Evolutionary conservation across 2,329 filamentous ascomycete genomes (phyloP).

Genomic region (Ophiostoma piceae): DNA sequence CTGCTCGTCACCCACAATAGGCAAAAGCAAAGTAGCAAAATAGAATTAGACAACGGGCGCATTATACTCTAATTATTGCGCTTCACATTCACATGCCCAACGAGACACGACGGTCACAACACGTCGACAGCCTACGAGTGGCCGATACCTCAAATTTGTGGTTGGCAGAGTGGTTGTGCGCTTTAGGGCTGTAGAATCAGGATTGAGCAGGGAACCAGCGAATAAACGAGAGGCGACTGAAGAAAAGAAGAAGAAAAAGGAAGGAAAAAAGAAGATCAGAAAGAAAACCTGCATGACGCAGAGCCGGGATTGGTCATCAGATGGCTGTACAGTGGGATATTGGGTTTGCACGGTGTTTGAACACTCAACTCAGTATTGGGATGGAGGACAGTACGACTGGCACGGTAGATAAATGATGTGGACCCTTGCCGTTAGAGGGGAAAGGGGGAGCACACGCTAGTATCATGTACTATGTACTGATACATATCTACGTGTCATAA

Average conservation of each 20-base stretch:
- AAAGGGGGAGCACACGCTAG: not conserved
- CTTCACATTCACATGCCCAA: not conserved
- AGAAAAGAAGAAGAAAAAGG: not conserved
- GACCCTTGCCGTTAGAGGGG: constrained; percentile 2
- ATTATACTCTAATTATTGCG: not conserved
- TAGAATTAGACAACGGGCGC: not conserved
- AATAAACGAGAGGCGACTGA: not conserved
- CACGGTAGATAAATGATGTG: constrained; percentile 1
- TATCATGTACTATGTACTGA: not conserved
- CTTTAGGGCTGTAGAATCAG: constrained; percentile 5
- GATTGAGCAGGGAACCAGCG: not conserved
- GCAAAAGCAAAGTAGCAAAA: not conserved
- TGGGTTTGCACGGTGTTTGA: not conserved
- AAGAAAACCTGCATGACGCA: constrained; percentile 3
- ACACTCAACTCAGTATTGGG: not conserved
- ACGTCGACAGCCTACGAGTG: not conserved
- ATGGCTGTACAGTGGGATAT: not conserved
- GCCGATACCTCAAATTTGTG: not conserved
- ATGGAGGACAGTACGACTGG: not conserved
- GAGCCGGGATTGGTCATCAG: not conserved
- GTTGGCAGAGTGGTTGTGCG: not conserved
- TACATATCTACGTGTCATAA: not conserved
- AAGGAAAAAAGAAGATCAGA: not conserved
- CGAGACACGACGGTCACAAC: not conserved
- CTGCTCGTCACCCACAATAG: not conserved